A percentile compares a stretch with the other conserved stretches of the same genome.
Evolutionary conservation across 129 eudicot genomes (phyloP).

Genomic region (Lactuca saligna): DNA sequence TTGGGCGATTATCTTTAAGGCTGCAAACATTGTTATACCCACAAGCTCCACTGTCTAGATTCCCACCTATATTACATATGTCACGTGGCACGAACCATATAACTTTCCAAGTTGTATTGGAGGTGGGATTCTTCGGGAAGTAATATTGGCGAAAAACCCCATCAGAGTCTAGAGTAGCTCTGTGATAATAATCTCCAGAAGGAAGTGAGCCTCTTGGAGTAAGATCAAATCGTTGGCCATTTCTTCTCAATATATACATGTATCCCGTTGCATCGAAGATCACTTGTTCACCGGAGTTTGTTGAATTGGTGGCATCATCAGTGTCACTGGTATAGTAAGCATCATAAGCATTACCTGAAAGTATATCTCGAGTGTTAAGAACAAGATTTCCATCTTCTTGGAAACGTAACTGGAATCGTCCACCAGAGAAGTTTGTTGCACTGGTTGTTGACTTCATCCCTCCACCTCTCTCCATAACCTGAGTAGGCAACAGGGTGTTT

Average conservation of each 20-base stretch:
- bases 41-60: too few relatives aligned
- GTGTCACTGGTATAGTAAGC: slow-evolving; percentile 31
- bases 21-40: too few relatives aligned
- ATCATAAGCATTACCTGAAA: neutral
- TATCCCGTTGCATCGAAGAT: too few relatives aligned
- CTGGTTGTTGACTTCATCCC: too few relatives aligned
- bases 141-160: slow-evolving; percentile 47
- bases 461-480: neutral
- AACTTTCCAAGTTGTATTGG: slow-evolving; percentile 3
- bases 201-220: neutral
- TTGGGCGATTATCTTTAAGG: too few relatives aligned
- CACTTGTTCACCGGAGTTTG: neutral
- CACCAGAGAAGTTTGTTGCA: too few relatives aligned
- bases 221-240: slow-evolving; percentile 25
- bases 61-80: too few relatives aligned
- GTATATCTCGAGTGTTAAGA: slow-evolving; percentile 19
- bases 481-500: too few relatives aligned
- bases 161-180: slow-evolving; percentile 44
- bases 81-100: too few relatives aligned
- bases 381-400: slow-evolving; percentile 16
- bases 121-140: slow-evolving; percentile 20
- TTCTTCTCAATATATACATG: neutral
- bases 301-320: neutral
- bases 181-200: slow-evolving; percentile 27
- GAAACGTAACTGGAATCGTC: too few relatives aligned